Evolutionary conservation across 2,329 filamentous ascomycete genomes (phyloP).

Genomic region (Aspergillus latus): DNA sequence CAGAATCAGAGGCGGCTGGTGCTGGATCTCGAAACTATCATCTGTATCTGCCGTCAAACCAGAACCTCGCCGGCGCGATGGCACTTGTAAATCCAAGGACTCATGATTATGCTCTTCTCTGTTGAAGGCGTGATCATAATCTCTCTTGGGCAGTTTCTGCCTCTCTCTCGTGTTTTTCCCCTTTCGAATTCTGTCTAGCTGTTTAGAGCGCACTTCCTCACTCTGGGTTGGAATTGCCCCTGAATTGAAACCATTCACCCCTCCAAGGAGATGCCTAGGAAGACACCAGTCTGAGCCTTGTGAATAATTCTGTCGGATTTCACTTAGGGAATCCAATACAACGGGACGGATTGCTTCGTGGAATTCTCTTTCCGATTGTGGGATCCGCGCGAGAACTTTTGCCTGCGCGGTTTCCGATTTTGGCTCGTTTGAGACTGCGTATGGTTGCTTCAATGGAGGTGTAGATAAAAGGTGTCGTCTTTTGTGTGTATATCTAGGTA

Average conservation of each 20-base stretch:
- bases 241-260: not conserved
- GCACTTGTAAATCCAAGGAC: not conserved
- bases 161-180: conserved; percentile 7
- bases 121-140: not conserved
- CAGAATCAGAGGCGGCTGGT: conserved; percentile 5
- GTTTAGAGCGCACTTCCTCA: not conserved
- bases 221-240: not conserved
- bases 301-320: conserved; percentile 25
- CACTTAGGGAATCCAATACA: conserved; percentile 42
- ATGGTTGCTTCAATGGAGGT: conserved; percentile 48
- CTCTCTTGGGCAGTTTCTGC: not conserved
- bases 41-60: not conserved
- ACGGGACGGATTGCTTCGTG: conserved; percentile 25
- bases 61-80: not conserved
- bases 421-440: conserved; percentile 50
- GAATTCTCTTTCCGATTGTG: conserved; percentile 32
- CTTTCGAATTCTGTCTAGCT: not conserved
- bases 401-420: conserved; percentile 48
- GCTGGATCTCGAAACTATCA: not conserved
- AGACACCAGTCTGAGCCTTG: conserved; percentile 37
- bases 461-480: conserved; percentile 45
- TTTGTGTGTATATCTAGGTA: not conserved
- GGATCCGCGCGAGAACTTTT: conserved; percentile 40
- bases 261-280: conserved; percentile 16
- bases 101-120: not conserved